Evolutionary conservation across 108 stramenopile species (phyloP).

Genomic region (Skeletonema marinoi): DNA sequence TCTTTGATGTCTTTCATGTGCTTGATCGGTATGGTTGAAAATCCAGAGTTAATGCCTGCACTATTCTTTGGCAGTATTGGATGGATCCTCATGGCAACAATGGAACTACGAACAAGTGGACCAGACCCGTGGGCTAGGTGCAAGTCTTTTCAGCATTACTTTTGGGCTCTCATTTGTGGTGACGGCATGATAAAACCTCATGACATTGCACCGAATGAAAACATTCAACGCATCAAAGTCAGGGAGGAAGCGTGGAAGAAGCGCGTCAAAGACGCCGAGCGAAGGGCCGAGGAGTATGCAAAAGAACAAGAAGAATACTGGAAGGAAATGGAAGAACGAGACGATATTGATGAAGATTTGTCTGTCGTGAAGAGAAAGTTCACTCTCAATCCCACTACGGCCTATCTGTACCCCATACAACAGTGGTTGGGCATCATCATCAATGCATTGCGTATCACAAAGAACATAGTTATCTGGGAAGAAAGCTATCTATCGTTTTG

Average conservation of each 20-base stretch:
- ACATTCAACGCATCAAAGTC: conserved; percentile 43
- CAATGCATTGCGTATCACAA: conserved; percentile 51
- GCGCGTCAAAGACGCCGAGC: conserved; percentile 52
- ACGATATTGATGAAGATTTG: conserved; percentile 57
- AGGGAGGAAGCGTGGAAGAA: conserved; percentile 19
- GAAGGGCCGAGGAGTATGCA: conserved; percentile 37
- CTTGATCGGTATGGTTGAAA: conserved; percentile 59
- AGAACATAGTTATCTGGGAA: conserved; percentile 78
- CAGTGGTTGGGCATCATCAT: conserved; percentile 54
- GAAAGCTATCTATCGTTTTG: conserved; percentile 75
- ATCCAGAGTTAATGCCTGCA: conserved; percentile 62
- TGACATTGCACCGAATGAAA: conserved; percentile 50
- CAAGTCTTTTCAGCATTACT: conserved; percentile 46
- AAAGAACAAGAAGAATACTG: conserved; percentile 49
- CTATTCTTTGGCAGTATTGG: conserved; percentile 62
- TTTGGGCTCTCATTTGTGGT: conserved; percentile 51
- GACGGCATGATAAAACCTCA: conserved; percentile 28
- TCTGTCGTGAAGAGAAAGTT: conserved; percentile 52
- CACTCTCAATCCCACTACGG: conserved; percentile 53
- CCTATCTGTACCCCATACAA: conserved; percentile 65
- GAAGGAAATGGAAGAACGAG: conserved; percentile 65
- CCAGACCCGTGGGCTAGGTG: conserved; percentile 64
- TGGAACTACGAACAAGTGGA: conserved; percentile 47
- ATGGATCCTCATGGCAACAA: conserved; percentile 50
- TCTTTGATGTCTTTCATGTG: conserved; percentile 64